Base-by-base conservation (phyloP, 306 rosid species). In the Lablab purpureus region DNA sequence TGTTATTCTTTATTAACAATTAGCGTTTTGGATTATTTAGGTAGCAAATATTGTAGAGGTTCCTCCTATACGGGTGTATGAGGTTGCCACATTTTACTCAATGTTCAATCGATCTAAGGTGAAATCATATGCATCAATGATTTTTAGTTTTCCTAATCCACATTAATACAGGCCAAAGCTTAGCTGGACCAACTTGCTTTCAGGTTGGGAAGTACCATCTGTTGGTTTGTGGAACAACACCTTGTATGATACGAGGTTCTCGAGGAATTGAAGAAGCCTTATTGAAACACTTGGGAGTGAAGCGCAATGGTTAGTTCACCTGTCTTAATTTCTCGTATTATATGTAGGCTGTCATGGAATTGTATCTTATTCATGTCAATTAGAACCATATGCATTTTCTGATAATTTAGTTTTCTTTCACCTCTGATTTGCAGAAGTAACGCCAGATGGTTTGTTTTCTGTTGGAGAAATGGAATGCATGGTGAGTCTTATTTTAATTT, bases 401-500 rank as follows among this genome's bases (percentile, higher is more conserved):
- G 62, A 79, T 71, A 73, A 60, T 81, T n/a, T 72, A 70, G 71
- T 69, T 64, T 85, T 34, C 50, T 71, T 52, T 63, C 54, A 41
- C 79, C 80, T 84, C 71, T 69, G 30, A 82, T 86, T 74, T 86
- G 77, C 99, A 95, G 98, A 95, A 89, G 97, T 95, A 81, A 95
- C 99, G 41, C 82, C 89, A 87, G 99, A 95, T 85, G 99, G 99
- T 80, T 86, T 95, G 81, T 95, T 95, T 80, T 95, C 99, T 54
- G 98, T 95, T 74, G 99, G 99, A 78, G 99, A 95, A 87, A 95
- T 92, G 99, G 99, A 93, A 89, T 95, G 99, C 90, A 95, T 95
- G 99, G 99, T 95, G 76, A 87, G 94, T 80, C 22, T 68, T 73
- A 46, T 32, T 40, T 59, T 80, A 70, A 46, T 45, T 72, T 52